phyloP scores from a whole-genome alignment of 768 basidiomycete species.

The Leccinum aurantiacum region DNA sequence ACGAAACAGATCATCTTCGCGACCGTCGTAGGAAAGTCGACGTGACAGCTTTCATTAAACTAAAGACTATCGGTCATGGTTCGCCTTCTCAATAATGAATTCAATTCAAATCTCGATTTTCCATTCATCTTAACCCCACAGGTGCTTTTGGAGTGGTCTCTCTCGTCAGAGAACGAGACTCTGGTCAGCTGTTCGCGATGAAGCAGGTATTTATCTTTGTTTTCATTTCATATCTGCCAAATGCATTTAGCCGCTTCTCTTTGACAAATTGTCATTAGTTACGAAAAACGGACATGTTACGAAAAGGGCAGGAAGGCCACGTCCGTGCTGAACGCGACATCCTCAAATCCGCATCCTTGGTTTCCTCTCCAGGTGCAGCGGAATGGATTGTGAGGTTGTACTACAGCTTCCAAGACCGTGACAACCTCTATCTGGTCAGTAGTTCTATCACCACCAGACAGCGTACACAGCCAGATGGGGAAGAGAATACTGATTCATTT shows the following conservation, averaged over 20 bases:
- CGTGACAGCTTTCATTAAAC: constrained; percentile 79
- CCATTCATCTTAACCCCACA: constrained; percentile 37
- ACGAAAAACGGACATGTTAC: constrained; percentile 89
- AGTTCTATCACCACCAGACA: constrained; percentile 33
- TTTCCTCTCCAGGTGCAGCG: constrained; percentile 68
- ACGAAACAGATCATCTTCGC: constrained; percentile 89
- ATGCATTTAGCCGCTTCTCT: constrained; percentile 27
- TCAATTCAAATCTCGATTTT: constrained; percentile 25
- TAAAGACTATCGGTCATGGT: constrained; percentile 97
- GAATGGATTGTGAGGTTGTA: constrained; percentile 94
- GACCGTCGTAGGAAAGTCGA: constrained; percentile 82
- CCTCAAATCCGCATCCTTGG: constrained; percentile 84
- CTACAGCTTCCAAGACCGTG: constrained; percentile 94
- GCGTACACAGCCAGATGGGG: constrained; percentile 24
- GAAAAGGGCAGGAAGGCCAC: constrained; percentile 96
- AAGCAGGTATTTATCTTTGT: constrained; percentile 68
- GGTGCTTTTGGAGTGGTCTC: constrained; percentile 97
- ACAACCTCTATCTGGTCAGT: constrained; percentile 90
- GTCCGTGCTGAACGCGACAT: constrained; percentile 95
- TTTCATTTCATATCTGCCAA: constrained; percentile 29
- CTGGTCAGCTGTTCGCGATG: constrained; percentile 89
- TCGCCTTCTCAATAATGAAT: constrained; percentile 28
- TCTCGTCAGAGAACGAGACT: constrained; percentile 79
- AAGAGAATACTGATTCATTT: constrained; percentile 48
- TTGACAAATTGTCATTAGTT: constrained; percentile 46